Evolutionary conservation across 108 stramenopile genomes (phyloP).

Genomic region (Ochromonas danica): DNA sequence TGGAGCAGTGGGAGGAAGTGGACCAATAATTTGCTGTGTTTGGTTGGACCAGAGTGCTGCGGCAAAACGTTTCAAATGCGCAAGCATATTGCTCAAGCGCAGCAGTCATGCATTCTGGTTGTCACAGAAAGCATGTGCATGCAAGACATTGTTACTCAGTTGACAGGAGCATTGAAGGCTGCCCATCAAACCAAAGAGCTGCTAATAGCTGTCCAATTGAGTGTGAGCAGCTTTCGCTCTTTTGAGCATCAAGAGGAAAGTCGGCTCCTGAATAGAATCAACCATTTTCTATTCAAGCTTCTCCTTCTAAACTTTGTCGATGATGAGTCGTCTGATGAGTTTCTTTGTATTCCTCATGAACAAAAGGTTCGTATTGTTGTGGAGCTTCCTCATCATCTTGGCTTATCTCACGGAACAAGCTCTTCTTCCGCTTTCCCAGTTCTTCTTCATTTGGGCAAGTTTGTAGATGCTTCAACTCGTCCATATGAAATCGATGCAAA

Average conservation of each 20-base stretch:
- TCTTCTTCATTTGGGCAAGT: background rate
- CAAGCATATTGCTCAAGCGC: conserved; percentile 2
- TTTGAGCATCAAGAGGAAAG: background rate
- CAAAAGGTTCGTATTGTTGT: no score
- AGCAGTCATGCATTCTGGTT: background rate
- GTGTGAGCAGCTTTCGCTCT: background rate
- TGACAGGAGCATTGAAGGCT: background rate
- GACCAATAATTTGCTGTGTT: background rate
- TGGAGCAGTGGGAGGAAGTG: no score
- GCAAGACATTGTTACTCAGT: background rate
- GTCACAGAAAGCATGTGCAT: background rate
- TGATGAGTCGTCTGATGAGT: background rate
- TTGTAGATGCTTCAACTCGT: background rate
- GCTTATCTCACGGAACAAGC: no score
- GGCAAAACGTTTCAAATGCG: conserved; percentile 18
- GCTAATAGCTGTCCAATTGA: background rate
- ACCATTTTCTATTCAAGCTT: background rate
- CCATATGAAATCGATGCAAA: background rate
- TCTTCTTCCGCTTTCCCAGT: no score
- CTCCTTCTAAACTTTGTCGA: background rate
- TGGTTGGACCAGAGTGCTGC: background rate
- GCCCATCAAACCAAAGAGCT: background rate
- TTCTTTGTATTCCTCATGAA: no score
- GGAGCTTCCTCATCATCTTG: no score
- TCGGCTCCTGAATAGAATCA: background rate